Conservation (phyloP, 2,329 filamentous ascomycete genomes). For the Decorospora gaudefroyi region DNA sequence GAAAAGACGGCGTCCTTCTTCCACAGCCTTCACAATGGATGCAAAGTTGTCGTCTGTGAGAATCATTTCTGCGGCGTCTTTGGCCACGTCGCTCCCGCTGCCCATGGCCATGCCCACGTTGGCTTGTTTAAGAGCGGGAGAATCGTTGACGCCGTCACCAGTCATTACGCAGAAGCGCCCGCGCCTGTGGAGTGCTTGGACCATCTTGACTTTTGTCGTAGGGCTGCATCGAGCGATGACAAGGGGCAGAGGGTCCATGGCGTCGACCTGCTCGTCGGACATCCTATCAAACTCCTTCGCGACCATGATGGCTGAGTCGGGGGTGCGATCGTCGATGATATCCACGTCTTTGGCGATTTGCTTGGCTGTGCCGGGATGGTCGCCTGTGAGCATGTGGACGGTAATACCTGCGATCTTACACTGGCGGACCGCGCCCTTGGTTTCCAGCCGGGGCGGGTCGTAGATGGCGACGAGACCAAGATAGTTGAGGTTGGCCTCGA, state of each 20-base stretch:
- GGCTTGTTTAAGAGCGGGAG: slow-evolving; percentile 62
- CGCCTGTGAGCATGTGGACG: slow-evolving; percentile 83
- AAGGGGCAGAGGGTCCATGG: no score
- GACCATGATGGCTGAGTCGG: slow-evolving; percentile 66
- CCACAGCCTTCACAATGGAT: slow-evolving; percentile 71
- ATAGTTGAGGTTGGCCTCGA: slow-evolving; percentile 66
- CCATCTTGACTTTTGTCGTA: no score
- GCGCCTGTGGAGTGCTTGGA: slow-evolving; percentile 70
- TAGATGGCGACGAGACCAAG: slow-evolving; percentile 63
- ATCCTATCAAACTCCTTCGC: slow-evolving; percentile 71
- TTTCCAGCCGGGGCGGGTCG: slow-evolving; percentile 64
- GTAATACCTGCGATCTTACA: slow-evolving; percentile 71
- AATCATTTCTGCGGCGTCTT: slow-evolving; percentile 66
- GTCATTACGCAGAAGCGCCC: slow-evolving; percentile 61
- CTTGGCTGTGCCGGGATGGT: slow-evolving; percentile 74
- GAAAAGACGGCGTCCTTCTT: slow-evolving; percentile 75
- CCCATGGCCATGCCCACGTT: slow-evolving; percentile 64
- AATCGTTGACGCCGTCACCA: slow-evolving; percentile 56
- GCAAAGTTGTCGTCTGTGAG: slow-evolving; percentile 71
- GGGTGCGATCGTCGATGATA: slow-evolving; percentile 66
- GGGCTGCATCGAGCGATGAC: no score
- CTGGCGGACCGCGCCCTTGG: slow-evolving; percentile 62
- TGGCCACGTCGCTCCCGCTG: slow-evolving; percentile 63
- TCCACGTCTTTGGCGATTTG: slow-evolving; percentile 74
- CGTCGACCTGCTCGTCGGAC: slow-evolving; percentile 65